Percentiles rank a stretch among this genome's conserved stretches.
These are phyloP conservation scores for Terana coerulea DNA, from an alignment of 768 basidiomycete genomes.

Conservation along the genomic window DNA sequence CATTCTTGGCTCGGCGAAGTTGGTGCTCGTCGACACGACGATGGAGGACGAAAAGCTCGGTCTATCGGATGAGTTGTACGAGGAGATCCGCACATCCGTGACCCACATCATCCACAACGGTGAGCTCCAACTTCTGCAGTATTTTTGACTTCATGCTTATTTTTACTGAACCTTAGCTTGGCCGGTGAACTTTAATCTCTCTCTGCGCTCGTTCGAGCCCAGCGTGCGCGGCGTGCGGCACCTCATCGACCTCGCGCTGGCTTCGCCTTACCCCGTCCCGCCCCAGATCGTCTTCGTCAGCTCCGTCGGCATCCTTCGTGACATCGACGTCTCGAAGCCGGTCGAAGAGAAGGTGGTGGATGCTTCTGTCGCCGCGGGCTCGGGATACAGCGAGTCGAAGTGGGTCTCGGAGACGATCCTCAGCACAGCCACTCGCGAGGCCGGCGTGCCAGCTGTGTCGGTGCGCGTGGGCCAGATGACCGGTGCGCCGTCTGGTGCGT, in stretches of 20 bases:
- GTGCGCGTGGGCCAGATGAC: constrained; percentile 37
- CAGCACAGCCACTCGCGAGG: constrained; percentile 12
- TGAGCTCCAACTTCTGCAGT: constrained; percentile 13
- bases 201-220: constrained; percentile 28
- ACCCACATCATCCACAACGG: constrained; percentile 39
- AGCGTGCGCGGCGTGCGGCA: constrained; percentile 27
- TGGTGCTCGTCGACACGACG: constrained; percentile 31
- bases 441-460: constrained; percentile 22
- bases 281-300: constrained; percentile 35
- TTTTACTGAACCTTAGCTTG: constrained; percentile 29
- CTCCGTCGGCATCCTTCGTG: constrained; percentile 26
- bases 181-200: constrained; percentile 32
- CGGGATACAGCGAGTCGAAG: constrained; percentile 33
- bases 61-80: constrained; percentile 22
- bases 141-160: neutral
- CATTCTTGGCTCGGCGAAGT: constrained; percentile 27
- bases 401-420: constrained; percentile 28
- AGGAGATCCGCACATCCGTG: constrained; percentile 27
- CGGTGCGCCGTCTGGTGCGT: constrained; percentile 33
- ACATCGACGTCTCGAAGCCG: constrained; percentile 9
- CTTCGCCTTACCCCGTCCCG: constrained; percentile 22
- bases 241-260: constrained; percentile 34
- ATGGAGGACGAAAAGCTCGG: constrained; percentile 23
- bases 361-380: constrained; percentile 19
- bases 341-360: constrained; percentile 19